These are phyloP conservation scores for Sporothrix euskadiensis DNA, from an alignment of 2,329 filamentous ascomycete genomes.

Conservation along the genomic window DNA sequence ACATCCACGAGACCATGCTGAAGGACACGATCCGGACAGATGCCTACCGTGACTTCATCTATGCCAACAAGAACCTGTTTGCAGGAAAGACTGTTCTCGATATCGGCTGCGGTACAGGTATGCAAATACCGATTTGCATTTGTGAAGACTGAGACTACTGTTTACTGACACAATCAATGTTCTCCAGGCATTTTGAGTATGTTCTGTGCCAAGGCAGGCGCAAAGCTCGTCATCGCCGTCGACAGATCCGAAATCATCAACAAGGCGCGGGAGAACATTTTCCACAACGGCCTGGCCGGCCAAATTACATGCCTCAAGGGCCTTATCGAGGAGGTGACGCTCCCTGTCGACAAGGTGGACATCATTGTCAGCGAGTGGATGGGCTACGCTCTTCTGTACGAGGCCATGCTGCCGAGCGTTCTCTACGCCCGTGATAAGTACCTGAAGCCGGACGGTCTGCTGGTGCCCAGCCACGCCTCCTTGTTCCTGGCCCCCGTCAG, in stretches of 20 bases:
- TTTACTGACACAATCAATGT: background rate
- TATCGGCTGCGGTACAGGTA: conserved; percentile 77
- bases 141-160: background rate
- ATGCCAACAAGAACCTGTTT: conserved; percentile 85
- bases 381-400: conserved; percentile 90
- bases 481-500: conserved; percentile 79
- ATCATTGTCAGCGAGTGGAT: conserved; percentile 98
- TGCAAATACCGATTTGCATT: conserved; percentile 14
- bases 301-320: conserved; percentile 79
- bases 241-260: conserved; percentile 90
- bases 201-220: conserved; percentile 90
- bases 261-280: conserved; percentile 81
- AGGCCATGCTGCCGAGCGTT: conserved; percentile 94
- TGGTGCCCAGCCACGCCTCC: conserved; percentile 83
- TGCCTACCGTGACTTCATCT: conserved; percentile 92
- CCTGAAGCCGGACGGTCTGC: conserved; percentile 73
- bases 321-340: conserved; percentile 80
- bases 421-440: conserved; percentile 86
- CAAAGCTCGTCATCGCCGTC: conserved; percentile 82
- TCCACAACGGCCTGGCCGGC: conserved; percentile 72
- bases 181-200: conserved; percentile 74
- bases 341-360: conserved; percentile 80
- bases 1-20: conserved; percentile 94
- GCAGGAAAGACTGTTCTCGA: conserved; percentile 84
- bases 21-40: conserved; percentile 87